phyloP scores from a whole-genome alignment of 352 stramenopile species.

The Phytophthora cactorum region DNA sequence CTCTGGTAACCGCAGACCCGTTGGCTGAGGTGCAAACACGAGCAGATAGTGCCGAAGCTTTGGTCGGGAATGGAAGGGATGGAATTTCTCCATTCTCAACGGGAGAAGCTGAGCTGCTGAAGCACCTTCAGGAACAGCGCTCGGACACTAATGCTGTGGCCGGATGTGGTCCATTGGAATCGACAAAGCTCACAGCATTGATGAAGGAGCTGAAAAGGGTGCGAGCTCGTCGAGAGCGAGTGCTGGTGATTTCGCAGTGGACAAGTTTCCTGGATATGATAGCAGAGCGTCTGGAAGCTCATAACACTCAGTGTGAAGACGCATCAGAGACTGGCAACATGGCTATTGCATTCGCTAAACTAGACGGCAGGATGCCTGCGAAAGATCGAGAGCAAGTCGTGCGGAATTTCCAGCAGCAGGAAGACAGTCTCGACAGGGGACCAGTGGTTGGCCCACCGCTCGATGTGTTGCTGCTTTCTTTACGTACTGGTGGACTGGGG shows the following conservation, averaged over 20 bases:
- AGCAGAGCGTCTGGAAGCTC: constrained; percentile 44
- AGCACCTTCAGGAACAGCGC: constrained; percentile 34
- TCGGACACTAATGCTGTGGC: constrained; percentile 10
- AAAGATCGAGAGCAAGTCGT: constrained; percentile 70
- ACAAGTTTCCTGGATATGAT: constrained; percentile 87
- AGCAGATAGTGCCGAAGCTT: constrained; percentile 24
- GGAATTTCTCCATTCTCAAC: constrained; percentile 39
- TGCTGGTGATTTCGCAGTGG: constrained; percentile 91
- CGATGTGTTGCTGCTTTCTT: constrained; percentile 87
- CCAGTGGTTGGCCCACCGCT: constrained; percentile 37
- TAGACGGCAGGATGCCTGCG: constrained; percentile 70
- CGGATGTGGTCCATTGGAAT: constrained; percentile 32
- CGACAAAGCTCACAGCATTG: constrained; percentile 70
- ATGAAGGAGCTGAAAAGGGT: constrained; percentile 59
- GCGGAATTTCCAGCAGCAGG: constrained; percentile 62
- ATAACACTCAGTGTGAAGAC: constrained; percentile 36
- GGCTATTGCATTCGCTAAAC: constrained; percentile 50
- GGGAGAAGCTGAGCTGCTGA: constrained; percentile 40
- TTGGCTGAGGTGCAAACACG: constrained; percentile 46
- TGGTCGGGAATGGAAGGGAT: constrained; percentile 25
- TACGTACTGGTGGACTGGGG: constrained; percentile 89
- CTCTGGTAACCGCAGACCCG: constrained; percentile 65
- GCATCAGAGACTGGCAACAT: constrained; percentile 7
- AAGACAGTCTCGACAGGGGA: constrained; percentile 18
- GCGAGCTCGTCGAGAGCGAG: constrained; percentile 54